Percentiles rank a stretch among this genome's conserved stretches.
phyloP scores from a whole-genome alignment of 2,329 filamentous ascomycete species.

The Blumeriella jaapii region DNA sequence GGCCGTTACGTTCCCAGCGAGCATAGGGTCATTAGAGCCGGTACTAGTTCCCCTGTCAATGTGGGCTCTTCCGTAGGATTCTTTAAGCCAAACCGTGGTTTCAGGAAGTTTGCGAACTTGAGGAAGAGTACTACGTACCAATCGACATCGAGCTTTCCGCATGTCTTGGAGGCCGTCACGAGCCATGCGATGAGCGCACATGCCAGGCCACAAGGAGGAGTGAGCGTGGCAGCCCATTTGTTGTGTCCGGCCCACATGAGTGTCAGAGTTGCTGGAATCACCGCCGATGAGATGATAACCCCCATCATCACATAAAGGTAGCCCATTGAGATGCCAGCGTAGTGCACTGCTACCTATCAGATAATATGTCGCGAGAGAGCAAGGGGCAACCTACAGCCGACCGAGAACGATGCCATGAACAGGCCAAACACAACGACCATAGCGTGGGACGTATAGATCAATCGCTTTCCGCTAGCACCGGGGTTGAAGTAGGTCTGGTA shows the following conservation, averaged over 20 bases:
- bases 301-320: constrained; percentile 88
- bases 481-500: constrained; percentile 84
- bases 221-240: constrained; percentile 58
- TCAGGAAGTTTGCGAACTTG: too few species aligned
- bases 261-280: constrained; percentile 70
- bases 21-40: constrained; percentile 78
- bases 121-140: too few species aligned
- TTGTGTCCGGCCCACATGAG: constrained; percentile 75
- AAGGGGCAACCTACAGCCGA: constrained; percentile 44
- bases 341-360: constrained; percentile 27
- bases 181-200: constrained; percentile 67
- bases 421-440: constrained; percentile 65
- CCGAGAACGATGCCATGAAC: constrained; percentile 67
- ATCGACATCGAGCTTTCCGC: constrained; percentile 55
- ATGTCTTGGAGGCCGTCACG: constrained; percentile 60
- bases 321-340: constrained; percentile 66
- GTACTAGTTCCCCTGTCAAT: too few species aligned
- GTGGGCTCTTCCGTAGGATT: too few species aligned
- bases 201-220: constrained; percentile 56
- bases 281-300: constrained; percentile 75
- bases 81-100: too few species aligned
- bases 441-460: constrained; percentile 71
- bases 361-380: too few species aligned
- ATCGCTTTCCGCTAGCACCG: constrained; percentile 56
- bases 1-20: constrained; percentile 76